Conservation (phyloP, 345 rosid species). For the Ceriops decandra region DNA sequence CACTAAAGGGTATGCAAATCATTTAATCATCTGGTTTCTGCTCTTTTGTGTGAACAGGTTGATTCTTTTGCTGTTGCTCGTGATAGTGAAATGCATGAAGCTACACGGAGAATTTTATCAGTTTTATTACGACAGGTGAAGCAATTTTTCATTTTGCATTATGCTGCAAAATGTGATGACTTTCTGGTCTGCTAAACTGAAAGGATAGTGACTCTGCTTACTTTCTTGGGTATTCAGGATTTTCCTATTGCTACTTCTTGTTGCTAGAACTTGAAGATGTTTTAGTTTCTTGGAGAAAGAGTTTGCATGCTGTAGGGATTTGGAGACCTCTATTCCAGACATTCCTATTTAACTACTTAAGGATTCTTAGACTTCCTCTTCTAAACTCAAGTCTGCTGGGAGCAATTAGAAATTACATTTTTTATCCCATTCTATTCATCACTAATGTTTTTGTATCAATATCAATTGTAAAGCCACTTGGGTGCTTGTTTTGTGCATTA, state of each 20-base stretch:
- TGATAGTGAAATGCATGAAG: conserved; percentile 87
- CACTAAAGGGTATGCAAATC: neutral
- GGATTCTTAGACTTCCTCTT: neutral
- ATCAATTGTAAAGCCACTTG: neutral
- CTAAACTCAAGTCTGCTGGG: neutral
- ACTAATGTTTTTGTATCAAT: neutral
- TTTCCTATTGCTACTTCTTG: neutral
- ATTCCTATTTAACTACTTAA: neutral
- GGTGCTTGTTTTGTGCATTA: neutral
- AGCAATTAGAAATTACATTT: too few relatives aligned
- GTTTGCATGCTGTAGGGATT: neutral
- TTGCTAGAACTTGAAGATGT: neutral
- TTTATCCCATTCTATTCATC: too few relatives aligned
- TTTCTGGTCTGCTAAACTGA: neutral
- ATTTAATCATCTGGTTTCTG: neutral
- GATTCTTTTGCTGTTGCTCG: conserved; percentile 91
- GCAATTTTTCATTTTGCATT: neutral
- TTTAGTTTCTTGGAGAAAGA: neutral
- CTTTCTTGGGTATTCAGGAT: neutral
- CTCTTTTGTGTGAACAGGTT: conserved; percentile 43
- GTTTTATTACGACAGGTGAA: conserved; percentile 85
- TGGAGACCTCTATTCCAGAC: neutral
- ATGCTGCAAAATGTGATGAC: neutral
- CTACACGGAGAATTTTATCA: conserved; percentile 85
- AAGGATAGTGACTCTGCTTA: neutral